Percentiles rank a stretch among this genome's conserved stretches.
Conservation (phyloP, 2,329 filamentous ascomycete genomes). For the Xylariomycetidae sp. region DNA sequence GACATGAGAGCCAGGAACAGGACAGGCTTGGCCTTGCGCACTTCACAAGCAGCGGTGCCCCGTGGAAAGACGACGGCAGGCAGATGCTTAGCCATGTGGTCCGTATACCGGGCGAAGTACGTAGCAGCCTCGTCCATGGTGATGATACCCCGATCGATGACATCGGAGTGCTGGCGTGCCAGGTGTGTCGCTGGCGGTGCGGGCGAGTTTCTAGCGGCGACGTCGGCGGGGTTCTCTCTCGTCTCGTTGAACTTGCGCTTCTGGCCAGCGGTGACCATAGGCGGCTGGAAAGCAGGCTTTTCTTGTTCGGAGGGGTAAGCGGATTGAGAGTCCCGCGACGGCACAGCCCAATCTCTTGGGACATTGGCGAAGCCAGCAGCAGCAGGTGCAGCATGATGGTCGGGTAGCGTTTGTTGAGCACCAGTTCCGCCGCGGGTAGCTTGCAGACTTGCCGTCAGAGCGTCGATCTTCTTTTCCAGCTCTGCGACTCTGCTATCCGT, state of each 20-base stretch:
- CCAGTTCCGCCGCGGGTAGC: constrained; percentile 35
- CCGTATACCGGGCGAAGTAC: constrained; percentile 55
- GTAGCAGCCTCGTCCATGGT: constrained; percentile 49
- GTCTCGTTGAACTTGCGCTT: constrained; percentile 35
- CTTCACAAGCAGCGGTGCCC: constrained; percentile 47
- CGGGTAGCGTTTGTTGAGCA: constrained; percentile 6
- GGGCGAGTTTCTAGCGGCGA: constrained; percentile 19
- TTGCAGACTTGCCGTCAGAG: constrained; percentile 73
- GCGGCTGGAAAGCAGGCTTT: constrained; percentile 10
- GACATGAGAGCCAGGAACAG: constrained; percentile 70
- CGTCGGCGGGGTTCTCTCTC: constrained; percentile 9
- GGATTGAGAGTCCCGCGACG: constrained; percentile 11
- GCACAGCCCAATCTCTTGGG: constrained; percentile 18
- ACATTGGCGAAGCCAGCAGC: constrained; percentile 4
- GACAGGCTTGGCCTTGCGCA: constrained; percentile 56
- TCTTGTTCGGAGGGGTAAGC: constrained; percentile 11
- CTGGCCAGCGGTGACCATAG: constrained; percentile 27
- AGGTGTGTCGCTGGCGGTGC: constrained; percentile 7
- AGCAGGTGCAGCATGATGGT: constrained; percentile 14
- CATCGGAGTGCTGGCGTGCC: constrained; percentile 35
- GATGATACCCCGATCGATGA: constrained; percentile 57
- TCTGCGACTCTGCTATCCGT: constrained; percentile 87
- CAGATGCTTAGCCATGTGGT: constrained; percentile 56
- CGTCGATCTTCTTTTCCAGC: constrained; percentile 89
- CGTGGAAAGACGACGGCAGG: constrained; percentile 58